Conservation (phyloP, 306 rosid genomes). For the Comarum palustre region DNA sequence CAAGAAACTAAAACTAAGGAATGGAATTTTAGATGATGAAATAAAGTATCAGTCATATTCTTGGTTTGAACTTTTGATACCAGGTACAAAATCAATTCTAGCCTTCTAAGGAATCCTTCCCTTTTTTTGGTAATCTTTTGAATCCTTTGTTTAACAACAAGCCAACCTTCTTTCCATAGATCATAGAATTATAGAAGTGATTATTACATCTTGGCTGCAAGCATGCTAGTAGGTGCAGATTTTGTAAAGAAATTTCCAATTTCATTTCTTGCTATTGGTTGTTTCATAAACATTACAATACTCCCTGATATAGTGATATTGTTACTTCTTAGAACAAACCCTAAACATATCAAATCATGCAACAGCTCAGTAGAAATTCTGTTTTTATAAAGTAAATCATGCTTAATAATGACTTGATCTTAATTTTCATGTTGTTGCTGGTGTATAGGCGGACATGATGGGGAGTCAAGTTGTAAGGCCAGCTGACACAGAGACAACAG, state of each 20-base stretch:
- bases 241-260: neutral
- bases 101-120: neutral
- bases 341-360: too few relatives aligned
- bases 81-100: neutral
- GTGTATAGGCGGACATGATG: constrained; percentile 68
- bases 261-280: neutral
- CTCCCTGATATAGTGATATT: neutral
- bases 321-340: neutral
- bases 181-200: neutral
- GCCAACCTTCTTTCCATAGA: neutral
- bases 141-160: neutral
- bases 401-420: neutral
- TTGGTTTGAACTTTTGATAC: neutral
- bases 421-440: constrained; percentile 1
- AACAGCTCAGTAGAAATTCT: neutral
- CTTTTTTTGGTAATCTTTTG: neutral
- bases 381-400: neutral
- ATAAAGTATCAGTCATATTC: neutral
- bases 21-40: neutral
- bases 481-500: constrained; percentile 82
- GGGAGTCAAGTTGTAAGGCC: constrained; percentile 77
- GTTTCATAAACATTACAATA: neutral
- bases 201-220: neutral
- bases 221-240: neutral
- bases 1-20: neutral